Evolutionary conservation across 1,139 yeast genomes (phyloP).

Genomic region (Eremothecium gossypii): DNA sequence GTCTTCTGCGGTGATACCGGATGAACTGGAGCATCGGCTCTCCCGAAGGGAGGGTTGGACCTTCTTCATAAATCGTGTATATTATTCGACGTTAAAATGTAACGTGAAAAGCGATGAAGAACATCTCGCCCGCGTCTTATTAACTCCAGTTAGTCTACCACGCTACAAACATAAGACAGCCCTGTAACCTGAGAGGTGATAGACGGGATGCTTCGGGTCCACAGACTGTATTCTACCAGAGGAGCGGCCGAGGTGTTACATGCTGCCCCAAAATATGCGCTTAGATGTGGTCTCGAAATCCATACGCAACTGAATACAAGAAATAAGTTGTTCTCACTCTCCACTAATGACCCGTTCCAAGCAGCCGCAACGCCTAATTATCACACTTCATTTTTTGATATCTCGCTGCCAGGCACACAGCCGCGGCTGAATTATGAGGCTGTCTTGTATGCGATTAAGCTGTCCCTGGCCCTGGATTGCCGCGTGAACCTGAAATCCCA

Average conservation of each 20-base stretch:
- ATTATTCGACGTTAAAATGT: no score
- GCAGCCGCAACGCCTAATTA: conserved; percentile 52
- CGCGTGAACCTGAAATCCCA: conserved; percentile 47
- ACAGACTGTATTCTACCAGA: conserved; percentile 3
- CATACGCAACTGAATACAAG: conserved; percentile 79
- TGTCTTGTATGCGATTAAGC: conserved; percentile 55
- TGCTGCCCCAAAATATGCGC: conserved; percentile 23
- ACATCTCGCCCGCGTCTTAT: no score
- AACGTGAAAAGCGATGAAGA: no score
- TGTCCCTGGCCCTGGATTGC: conserved; percentile 65
- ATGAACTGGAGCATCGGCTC: no score
- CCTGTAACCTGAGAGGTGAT: no score
- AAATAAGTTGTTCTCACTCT: conserved; percentile 64
- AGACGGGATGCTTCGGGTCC: conserved; percentile 1
- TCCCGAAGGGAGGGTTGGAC: no score
- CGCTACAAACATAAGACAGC: no score
- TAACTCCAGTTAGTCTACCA: no score
- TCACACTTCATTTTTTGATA: conserved; percentile 69
- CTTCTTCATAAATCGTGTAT: no score
- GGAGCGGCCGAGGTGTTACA: conserved; percentile 3
- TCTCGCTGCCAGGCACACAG: conserved; percentile 88
- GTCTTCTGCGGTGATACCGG: no score
- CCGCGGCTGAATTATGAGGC: conserved; percentile 77
- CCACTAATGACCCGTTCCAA: conserved; percentile 36
- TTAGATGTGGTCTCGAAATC: conserved; percentile 86